Evolutionary conservation across 148 eudicot species (phyloP), one percentile per base, ranked within the genome.

Genomic region (Vaccinium vitisidaea): DNA sequence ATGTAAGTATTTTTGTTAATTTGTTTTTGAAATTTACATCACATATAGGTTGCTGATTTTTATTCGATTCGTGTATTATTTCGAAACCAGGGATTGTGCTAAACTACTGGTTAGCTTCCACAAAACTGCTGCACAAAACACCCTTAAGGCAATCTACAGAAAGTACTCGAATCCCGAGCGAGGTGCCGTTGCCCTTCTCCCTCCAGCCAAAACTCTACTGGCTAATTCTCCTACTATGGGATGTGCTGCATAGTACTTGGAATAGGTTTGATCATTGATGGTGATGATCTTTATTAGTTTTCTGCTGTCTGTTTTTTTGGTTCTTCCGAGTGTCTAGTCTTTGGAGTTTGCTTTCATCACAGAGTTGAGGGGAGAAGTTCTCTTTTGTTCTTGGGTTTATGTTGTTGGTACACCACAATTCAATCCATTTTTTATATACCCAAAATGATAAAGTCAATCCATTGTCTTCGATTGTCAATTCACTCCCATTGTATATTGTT

Each of bases 51-150:
- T 75, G 73, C 18, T 83, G 77, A 27, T 65, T 36, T 36, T 76
- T 10, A 81, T 2, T 12, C 15, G 1, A 58, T 32, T 27, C 58
- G 83, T 14, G 25, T 5, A 75, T 74, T 58, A 6, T 55, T 75
- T 23, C 49, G 21, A 5, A 69, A 79, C 75, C 89, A 93, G 94
- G 63, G 95, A 93, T 9, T 96, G 99, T 86, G 94, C 97, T 1
- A 94, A 90, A 86, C 74, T 90, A 53, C 84, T 96, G 85, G 98
- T 90, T 25, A 84, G 85, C 43, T 86, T 90, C 82, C 99, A 96
- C 81, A 82, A 87, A 8, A 82, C 46, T 50, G 98, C 92, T 1
- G 86, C 90, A 39, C 91, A 87, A 8, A 88, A 87, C 39, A 91
- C 84, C 86, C 92, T 93, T 7, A 93, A 87, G 85, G 92, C 87